Percentiles rank a stretch among this genome's conserved stretches.
Evolutionary conservation across 441 rosid genomes (phyloP).

Genomic region (Geranium incanum): DNA sequence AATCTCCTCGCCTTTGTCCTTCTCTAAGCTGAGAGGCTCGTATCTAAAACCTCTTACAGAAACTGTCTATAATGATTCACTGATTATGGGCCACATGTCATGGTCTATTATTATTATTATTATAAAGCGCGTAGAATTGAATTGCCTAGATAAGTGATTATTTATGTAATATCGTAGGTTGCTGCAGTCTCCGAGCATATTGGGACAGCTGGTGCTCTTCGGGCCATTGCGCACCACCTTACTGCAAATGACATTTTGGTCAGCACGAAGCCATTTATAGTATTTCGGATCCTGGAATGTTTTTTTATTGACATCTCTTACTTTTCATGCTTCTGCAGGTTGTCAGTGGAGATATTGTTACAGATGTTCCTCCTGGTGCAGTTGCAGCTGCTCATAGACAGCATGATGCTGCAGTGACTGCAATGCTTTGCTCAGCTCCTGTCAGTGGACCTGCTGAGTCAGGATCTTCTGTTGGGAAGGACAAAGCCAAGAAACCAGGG

Average conservation of each 20-base stretch:
- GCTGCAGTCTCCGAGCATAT: constrained; percentile 88
- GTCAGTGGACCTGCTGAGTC: constrained; percentile 73
- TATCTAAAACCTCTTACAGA: not conserved
- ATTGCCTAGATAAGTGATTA: not conserved
- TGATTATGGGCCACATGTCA: not conserved
- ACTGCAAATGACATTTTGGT: constrained; percentile 92
- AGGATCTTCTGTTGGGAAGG: constrained; percentile 65
- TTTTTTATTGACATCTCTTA: constrained; percentile 13
- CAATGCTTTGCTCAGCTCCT: constrained; percentile 79
- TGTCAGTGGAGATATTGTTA: constrained; percentile 92
- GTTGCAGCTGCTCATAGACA: constrained; percentile 86
- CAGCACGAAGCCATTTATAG: constrained; percentile 18
- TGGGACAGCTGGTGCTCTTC: constrained; percentile 92
- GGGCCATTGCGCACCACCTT: constrained; percentile 76
- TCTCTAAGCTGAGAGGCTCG: not conserved
- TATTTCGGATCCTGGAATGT: constrained; percentile 18
- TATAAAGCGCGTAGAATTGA: not conserved
- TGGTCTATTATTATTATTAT: not conserved
- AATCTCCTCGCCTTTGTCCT: not conserved
- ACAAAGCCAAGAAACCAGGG: constrained; percentile 76
- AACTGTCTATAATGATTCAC: not conserved
- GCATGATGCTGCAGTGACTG: constrained; percentile 78
- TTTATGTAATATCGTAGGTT: constrained; percentile 41
- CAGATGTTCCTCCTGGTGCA: constrained; percentile 91
- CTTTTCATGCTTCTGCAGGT: constrained; percentile 44